A percentile compares a stretch with the other conserved stretches of the same genome.
These are phyloP conservation scores for Lecanoromycetidae sp. DNA, from an alignment of 2,329 filamentous ascomycete genomes.

Conservation along the genomic window DNA sequence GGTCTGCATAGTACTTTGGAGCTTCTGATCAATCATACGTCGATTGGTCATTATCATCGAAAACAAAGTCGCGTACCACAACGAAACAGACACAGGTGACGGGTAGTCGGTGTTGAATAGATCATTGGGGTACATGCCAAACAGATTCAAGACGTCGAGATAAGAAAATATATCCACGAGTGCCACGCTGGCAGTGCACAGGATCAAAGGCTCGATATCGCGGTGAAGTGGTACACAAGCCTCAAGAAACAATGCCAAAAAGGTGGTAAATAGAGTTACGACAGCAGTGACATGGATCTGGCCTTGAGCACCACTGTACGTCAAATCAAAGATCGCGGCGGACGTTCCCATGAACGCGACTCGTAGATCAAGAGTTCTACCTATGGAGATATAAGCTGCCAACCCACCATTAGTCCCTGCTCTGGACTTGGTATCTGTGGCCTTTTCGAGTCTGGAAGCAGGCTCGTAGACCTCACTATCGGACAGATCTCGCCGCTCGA, in stretches of 20 bases:
- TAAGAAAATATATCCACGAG: not conserved
- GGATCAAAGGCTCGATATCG: not conserved
- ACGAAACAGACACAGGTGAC: not conserved
- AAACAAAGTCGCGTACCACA: not conserved
- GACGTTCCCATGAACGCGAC: not conserved
- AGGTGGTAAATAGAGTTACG: not conserved
- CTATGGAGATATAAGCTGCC: not conserved
- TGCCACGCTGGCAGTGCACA: not conserved
- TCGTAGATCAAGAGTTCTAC: not conserved
- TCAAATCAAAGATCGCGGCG: not conserved
- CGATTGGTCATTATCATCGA: not conserved
- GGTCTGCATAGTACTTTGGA: not conserved
- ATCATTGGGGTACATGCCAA: not conserved
- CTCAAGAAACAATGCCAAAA: not conserved
- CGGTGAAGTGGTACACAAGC: not conserved
- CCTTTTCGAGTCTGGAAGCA: no score
- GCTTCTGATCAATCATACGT: not conserved
- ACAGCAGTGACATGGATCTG: not conserved
- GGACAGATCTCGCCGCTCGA: not conserved
- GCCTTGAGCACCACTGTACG: not conserved
- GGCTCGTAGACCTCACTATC: not conserved
- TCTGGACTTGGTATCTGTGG: not conserved
- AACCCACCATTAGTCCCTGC: no score
- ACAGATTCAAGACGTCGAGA: not conserved
- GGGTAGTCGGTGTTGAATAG: not conserved